Percentiles rank a stretch among this genome's conserved stretches.
Conservation (phyloP, 208 protist species). For the Kentomonas sorsogonicus region DNA sequence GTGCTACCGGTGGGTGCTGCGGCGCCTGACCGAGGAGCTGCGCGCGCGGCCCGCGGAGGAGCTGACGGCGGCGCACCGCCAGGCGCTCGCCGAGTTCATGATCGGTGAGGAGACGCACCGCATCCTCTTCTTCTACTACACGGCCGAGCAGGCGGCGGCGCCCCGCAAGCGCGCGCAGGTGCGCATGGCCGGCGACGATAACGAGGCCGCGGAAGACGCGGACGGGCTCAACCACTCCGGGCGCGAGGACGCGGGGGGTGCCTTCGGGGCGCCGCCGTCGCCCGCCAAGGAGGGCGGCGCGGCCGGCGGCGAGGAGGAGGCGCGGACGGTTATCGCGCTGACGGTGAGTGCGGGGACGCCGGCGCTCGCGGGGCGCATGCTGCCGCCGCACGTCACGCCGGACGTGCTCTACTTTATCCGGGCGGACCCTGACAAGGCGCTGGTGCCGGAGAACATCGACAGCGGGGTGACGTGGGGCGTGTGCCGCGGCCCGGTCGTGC, state of each 20-base stretch:
- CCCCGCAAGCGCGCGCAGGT: conserved; percentile 2
- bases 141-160: conserved; percentile 18
- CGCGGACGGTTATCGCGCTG: conserved; percentile 14
- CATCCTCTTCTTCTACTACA: conserved; percentile 72
- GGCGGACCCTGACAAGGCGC: conserved; percentile 66
- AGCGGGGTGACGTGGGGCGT: conserved; percentile 72
- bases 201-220: conserved; percentile 4
- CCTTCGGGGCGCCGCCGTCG: not conserved
- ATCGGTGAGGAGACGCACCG: conserved; percentile 69
- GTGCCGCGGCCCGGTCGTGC: conserved; percentile 46
- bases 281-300: conserved; percentile 12
- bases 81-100: conserved; percentile 77
- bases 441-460: conserved; percentile 88
- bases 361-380: conserved; percentile 28
- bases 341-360: conserved; percentile 28
- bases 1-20: conserved; percentile 73
- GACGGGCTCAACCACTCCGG: conserved; percentile 23
- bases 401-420: conserved; percentile 78
- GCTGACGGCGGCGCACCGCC: conserved; percentile 39
- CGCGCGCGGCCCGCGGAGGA: conserved; percentile 28
- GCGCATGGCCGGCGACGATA: not conserved
- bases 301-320: conserved; percentile 8
- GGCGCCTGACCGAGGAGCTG: conserved; percentile 58
- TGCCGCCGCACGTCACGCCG: conserved; percentile 24
- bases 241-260: conserved; percentile 10